These are phyloP conservation scores for Phytopythium ostracodes DNA, from an alignment of 352 stramenopile species.

Conservation along the genomic window DNA sequence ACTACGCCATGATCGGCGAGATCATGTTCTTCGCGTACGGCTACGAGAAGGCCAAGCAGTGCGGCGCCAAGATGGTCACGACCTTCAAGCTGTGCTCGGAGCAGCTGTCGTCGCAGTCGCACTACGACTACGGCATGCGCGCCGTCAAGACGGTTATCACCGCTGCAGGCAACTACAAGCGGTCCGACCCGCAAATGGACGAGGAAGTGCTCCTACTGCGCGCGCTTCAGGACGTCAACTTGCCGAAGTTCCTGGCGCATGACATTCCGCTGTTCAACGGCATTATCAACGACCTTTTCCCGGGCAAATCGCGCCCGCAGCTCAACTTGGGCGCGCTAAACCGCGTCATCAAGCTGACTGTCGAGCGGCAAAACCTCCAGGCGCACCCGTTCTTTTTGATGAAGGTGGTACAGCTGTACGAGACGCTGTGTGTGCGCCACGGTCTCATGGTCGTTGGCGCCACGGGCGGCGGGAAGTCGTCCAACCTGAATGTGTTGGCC, in stretches of 20 bases:
- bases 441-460: constrained; percentile 94
- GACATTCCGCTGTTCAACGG: constrained; percentile 94
- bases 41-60: constrained; percentile 91
- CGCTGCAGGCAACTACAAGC: constrained; percentile 93
- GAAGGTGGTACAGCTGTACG: constrained; percentile 93
- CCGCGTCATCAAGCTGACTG: constrained; percentile 87
- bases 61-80: constrained; percentile 94
- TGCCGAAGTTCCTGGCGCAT: constrained; percentile 95
- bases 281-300: constrained; percentile 94
- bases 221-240: constrained; percentile 93
- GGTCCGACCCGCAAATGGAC: constrained; percentile 89
- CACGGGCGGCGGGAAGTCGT: constrained; percentile 91
- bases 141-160: constrained; percentile 96
- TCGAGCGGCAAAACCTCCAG: constrained; percentile 83
- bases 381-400: constrained; percentile 90
- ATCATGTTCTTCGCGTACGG: constrained; percentile 97
- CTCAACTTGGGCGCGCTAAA: constrained; percentile 89
- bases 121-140: constrained; percentile 97
- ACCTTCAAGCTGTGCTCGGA: constrained; percentile 95
- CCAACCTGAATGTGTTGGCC: constrained; percentile 81
- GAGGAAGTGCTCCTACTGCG: constrained; percentile 92
- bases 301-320: constrained; percentile 80
- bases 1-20: constrained; percentile 95
- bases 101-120: constrained; percentile 92
- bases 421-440: constrained; percentile 93